Evolutionary conservation across 2,329 filamentous ascomycete species (phyloP).

Genomic region (Fusarium oligoseptatum): DNA sequence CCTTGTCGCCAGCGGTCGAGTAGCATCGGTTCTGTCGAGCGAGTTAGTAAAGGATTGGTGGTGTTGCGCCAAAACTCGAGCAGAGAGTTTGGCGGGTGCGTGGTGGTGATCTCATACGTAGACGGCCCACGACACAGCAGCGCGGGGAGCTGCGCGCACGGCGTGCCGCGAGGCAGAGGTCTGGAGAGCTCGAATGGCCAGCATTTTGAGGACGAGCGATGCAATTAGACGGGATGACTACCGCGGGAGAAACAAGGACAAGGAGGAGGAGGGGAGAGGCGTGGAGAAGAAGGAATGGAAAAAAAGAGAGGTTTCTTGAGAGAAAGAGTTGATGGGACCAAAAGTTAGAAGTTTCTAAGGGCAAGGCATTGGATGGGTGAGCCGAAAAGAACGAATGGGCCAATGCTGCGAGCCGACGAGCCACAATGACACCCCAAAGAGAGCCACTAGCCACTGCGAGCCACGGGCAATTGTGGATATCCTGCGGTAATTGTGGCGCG

Average conservation of each 20-base stretch:
- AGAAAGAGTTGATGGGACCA: constrained; percentile 8
- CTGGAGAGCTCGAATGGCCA: constrained; percentile 83
- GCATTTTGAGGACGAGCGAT: constrained; percentile 71
- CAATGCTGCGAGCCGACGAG: constrained; percentile 35
- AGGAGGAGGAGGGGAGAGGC: constrained; percentile 39
- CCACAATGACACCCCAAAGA: constrained; percentile 36
- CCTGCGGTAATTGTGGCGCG: constrained; percentile 30
- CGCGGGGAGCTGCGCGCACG: constrained; percentile 76
- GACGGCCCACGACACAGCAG: constrained; percentile 57
- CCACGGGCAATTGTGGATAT: constrained; percentile 34
- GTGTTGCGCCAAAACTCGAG: constrained; percentile 27
- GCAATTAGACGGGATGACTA: constrained; percentile 28
- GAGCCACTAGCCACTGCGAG: constrained; percentile 41
- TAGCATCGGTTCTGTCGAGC: constrained; percentile 69
- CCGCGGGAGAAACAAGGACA: constrained; percentile 35
- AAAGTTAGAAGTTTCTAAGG: constrained; percentile 27
- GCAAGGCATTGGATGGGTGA: constrained; percentile 21
- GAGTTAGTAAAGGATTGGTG: constrained; percentile 35
- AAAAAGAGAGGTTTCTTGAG: constrained; percentile 14
- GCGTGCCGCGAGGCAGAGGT: constrained; percentile 82
- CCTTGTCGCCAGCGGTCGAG: constrained; percentile 74
- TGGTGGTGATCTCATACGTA: constrained; percentile 49
- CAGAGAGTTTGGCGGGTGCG: constrained; percentile 21
- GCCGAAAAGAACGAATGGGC: constrained; percentile 40
- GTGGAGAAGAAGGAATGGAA: background rate